These are phyloP conservation scores for Puccinia triticina DNA, from an alignment of 1,284 basidiomycete species.

Conservation along the genomic window DNA sequence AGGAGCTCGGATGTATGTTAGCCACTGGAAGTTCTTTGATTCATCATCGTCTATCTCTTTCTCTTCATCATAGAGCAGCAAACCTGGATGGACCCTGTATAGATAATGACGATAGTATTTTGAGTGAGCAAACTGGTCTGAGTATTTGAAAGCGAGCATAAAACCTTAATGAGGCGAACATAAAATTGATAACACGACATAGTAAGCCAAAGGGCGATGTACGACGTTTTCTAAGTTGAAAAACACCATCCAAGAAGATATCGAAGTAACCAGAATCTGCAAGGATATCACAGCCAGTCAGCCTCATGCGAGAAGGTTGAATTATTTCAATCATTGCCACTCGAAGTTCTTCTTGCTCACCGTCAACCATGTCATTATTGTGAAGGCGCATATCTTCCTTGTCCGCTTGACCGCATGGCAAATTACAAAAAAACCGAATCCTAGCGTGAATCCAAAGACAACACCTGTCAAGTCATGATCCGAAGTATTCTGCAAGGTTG, in stretches of 20 bases:
- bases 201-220: not conserved
- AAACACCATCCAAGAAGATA: conserved; percentile 20
- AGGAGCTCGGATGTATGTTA: not conserved
- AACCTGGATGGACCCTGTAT: conserved; percentile 26
- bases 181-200: conserved; percentile 10
- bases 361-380: conserved; percentile 24
- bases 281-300: not conserved
- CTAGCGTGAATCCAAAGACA: conserved; percentile 21
- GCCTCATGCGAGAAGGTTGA: not conserved
- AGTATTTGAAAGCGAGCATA: not conserved
- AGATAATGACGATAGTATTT: not conserved
- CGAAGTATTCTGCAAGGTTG: not conserved
- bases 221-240: conserved; percentile 27
- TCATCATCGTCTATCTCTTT: not conserved
- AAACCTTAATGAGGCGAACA: conserved; percentile 15
- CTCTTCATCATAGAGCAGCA: not conserved
- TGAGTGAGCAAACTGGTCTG: not conserved
- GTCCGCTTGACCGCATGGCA: conserved; percentile 13
- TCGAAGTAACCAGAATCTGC: conserved; percentile 7
- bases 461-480: conserved; percentile 21
- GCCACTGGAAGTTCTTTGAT: not conserved
- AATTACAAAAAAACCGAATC: conserved; percentile 24
- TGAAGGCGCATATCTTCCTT: conserved; percentile 8
- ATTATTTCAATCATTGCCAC: not conserved
- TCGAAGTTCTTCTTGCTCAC: not conserved